phyloP scores from a whole-genome alignment of 2,329 filamentous ascomycete species.

The Lasiodiplodia theobromae region DNA sequence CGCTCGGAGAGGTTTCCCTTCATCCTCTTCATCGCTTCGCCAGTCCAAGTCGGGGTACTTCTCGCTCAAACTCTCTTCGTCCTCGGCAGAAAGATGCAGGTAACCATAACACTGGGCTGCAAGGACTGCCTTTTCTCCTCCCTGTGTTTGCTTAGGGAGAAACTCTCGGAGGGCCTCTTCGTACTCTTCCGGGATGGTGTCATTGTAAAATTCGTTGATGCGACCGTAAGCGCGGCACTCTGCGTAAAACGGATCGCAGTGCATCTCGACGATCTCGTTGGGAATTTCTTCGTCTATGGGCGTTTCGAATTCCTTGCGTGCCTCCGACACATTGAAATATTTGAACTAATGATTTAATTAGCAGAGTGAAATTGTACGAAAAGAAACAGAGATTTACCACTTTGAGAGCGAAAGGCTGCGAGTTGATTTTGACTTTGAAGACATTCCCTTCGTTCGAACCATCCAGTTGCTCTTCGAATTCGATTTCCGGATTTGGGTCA shows the following conservation, averaged over 20 bases:
- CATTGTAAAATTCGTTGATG: conserved; percentile 13
- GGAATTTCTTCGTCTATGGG: background rate
- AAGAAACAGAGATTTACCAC: background rate
- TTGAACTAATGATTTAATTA: background rate
- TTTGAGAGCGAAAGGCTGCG: background rate
- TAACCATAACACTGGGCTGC: conserved; percentile 4
- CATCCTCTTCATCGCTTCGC: no score
- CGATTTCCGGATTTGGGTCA: background rate
- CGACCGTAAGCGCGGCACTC: conserved; percentile 25
- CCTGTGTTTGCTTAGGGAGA: background rate
- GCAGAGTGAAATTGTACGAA: background rate
- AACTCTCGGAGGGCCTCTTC: background rate
- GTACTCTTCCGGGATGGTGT: background rate
- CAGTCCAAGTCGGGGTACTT: no score
- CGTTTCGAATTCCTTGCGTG: background rate
- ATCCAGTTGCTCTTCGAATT: conserved; percentile 2
- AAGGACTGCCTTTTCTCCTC: background rate
- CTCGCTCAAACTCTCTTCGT: background rate
- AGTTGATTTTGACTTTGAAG: background rate
- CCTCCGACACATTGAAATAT: background rate
- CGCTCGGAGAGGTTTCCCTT: conserved; percentile 8
- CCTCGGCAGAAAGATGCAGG: background rate
- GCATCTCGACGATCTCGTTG: conserved; percentile 1
- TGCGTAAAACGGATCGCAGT: conserved; percentile 20
- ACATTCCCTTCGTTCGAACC: no score